Conservation (phyloP, 192 early-diverging fungal genomes). For the Dimargaris xerosporica region DNA sequence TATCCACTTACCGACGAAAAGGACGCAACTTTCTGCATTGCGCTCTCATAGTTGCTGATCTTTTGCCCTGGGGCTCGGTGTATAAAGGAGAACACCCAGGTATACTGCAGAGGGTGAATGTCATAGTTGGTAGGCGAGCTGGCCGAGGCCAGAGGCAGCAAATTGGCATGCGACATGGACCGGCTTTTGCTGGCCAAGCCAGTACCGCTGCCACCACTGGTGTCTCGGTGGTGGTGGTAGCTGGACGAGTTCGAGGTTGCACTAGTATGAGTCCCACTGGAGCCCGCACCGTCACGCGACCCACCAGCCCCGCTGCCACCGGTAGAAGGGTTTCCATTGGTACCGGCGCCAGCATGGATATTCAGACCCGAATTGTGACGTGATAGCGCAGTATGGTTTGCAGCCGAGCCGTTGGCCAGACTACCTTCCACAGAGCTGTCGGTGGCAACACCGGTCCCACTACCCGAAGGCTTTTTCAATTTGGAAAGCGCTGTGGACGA, state of each 20-base stretch:
- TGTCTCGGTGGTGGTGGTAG: background rate
- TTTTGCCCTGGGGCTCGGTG: constrained; percentile 76
- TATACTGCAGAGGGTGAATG: constrained; percentile 51
- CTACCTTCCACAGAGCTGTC: background rate
- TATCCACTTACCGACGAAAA: constrained; percentile 48
- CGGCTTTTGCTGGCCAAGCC: background rate
- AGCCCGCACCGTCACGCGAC: background rate
- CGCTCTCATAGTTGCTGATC: constrained; percentile 72
- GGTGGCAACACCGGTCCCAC: background rate
- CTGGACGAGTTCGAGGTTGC: background rate
- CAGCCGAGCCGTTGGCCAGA: background rate
- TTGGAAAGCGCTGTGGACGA: constrained; percentile 3
- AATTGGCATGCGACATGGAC: constrained; percentile 8
- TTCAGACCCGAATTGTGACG: background rate
- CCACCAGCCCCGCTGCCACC: background rate
- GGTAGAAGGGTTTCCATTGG: background rate
- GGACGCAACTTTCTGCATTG: constrained; percentile 71
- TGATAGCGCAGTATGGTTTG: background rate
- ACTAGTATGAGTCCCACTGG: background rate
- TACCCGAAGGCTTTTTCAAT: constrained; percentile 1
- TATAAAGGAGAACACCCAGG: constrained; percentile 93
- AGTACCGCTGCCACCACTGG: background rate
- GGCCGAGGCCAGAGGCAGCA: constrained; percentile 1
- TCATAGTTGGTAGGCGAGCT: background rate
- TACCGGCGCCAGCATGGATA: background rate